These are phyloP conservation scores for Coemansia biformis DNA, from an alignment of 192 early-diverging fungal species.

Conservation along the genomic window DNA sequence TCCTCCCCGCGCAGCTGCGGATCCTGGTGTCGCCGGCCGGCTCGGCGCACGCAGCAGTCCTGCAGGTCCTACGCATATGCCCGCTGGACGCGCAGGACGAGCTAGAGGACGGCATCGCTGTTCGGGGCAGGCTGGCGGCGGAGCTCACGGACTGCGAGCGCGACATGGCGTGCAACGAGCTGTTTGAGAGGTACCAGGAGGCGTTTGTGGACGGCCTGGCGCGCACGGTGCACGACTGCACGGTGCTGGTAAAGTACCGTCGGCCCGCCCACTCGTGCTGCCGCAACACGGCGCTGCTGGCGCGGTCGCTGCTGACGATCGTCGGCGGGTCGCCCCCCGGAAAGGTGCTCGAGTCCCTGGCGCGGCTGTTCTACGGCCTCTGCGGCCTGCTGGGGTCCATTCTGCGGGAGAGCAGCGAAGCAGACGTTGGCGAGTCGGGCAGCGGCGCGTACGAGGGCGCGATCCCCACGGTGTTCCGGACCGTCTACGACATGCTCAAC, in stretches of 20 bases:
- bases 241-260: constrained; percentile 25
- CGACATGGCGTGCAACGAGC: constrained; percentile 37
- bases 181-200: constrained; percentile 27
- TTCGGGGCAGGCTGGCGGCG: neutral
- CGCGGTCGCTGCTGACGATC: constrained; percentile 20
- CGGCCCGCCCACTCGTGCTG: constrained; percentile 36
- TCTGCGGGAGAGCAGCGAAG: constrained; percentile 23
- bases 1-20: constrained; percentile 19
- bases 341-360: constrained; percentile 23
- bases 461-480: constrained; percentile 25
- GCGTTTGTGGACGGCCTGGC: constrained; percentile 19
- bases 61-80: constrained; percentile 18
- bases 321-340: constrained; percentile 11
- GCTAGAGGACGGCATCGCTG: neutral
- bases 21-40: constrained; percentile 27
- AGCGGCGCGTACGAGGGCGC: constrained; percentile 17
- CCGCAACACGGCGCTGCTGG: constrained; percentile 23
- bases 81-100: constrained; percentile 10
- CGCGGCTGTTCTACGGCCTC: constrained; percentile 37
- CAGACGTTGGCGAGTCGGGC: neutral
- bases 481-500: constrained; percentile 43
- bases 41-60: constrained; percentile 10
- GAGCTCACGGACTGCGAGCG: constrained; percentile 18
- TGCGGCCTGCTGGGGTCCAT: constrained; percentile 38
- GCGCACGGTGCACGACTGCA: constrained; percentile 29